These are phyloP conservation scores for Ormosia emarginata DNA, from an alignment of 306 rosid genomes.

Conservation along the genomic window DNA sequence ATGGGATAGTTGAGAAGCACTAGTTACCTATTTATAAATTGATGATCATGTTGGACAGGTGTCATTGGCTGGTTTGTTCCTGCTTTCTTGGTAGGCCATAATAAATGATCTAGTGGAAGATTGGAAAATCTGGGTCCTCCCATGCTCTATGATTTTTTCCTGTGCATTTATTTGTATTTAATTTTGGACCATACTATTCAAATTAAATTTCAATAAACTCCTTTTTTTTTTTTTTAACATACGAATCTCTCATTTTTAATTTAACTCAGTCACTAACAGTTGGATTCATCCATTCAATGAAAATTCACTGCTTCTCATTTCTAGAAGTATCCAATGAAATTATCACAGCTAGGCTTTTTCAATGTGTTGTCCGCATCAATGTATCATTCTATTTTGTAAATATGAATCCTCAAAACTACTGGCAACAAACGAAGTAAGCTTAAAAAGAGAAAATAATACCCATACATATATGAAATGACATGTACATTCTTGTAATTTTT, in stretches of 20 bases:
- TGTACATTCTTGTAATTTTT: no score
- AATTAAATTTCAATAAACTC: background rate
- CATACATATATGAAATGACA: no score
- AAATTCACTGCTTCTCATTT: no score
- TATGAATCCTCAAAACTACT: no score
- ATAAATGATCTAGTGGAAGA: slow-evolving; percentile 8
- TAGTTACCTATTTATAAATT: slow-evolving; percentile 32
- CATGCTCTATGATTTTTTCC: background rate
- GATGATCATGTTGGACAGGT: background rate
- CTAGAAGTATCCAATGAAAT: background rate
- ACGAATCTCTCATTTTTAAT: no score
- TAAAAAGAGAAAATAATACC: no score
- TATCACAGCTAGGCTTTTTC: background rate
- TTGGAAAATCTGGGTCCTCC: background rate
- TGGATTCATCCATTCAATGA: no score
- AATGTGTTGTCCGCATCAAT: no score
- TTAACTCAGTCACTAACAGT: no score
- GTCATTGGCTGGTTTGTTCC: background rate
- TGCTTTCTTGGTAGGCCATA: slow-evolving; percentile 17
- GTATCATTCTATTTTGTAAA: no score
- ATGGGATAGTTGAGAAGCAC: background rate
- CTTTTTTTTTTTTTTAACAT: no score
- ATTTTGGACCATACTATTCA: background rate
- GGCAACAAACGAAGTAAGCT: no score
- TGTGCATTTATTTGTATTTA: background rate